Percentiles rank a stretch among this genome's conserved stretches.
Conservation (phyloP, 805 yeast genomes). For the Zygosaccharomyces siamensis region DNA sequence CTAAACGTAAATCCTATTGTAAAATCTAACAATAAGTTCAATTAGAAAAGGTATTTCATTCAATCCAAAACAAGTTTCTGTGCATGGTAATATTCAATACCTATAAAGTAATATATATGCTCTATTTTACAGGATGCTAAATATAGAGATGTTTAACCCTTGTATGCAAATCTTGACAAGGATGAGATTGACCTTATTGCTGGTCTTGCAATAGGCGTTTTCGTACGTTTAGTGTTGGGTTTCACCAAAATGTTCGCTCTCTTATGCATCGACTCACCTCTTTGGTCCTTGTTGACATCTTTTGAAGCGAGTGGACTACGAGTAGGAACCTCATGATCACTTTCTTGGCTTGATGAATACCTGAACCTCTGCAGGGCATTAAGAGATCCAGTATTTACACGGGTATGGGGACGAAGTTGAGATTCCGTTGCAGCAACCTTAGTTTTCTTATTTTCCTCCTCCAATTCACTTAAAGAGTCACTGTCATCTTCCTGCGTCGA, state of each 20-base stretch:
- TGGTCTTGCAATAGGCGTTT: constrained; percentile 7
- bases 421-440: neutral
- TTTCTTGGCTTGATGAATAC: constrained; percentile 8
- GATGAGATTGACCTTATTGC: constrained; percentile 21
- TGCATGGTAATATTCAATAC: too few species aligned
- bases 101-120: neutral
- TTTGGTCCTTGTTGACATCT: constrained; percentile 8
- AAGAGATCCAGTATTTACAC: constrained; percentile 3
- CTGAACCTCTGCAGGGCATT: constrained; percentile 11
- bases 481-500: constrained; percentile 6
- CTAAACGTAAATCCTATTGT: neutral
- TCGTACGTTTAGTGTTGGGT: neutral
- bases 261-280: constrained; percentile 3
- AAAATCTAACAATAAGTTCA: neutral
- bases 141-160: neutral
- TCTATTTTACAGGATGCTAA: constrained; percentile 1
- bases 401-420: neutral
- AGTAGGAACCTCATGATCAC: neutral
- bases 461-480: constrained; percentile 19
- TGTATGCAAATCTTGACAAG: constrained; percentile 22
- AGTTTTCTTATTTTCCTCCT: constrained; percentile 2
- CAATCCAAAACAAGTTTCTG: too few species aligned
- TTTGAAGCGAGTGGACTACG: constrained; percentile 10
- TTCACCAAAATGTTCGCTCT: constrained; percentile 7
- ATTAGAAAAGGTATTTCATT: neutral